Evolutionary conservation across 2,329 filamentous ascomycete genomes (phyloP).

Genomic region (Cercospora sp.): DNA sequence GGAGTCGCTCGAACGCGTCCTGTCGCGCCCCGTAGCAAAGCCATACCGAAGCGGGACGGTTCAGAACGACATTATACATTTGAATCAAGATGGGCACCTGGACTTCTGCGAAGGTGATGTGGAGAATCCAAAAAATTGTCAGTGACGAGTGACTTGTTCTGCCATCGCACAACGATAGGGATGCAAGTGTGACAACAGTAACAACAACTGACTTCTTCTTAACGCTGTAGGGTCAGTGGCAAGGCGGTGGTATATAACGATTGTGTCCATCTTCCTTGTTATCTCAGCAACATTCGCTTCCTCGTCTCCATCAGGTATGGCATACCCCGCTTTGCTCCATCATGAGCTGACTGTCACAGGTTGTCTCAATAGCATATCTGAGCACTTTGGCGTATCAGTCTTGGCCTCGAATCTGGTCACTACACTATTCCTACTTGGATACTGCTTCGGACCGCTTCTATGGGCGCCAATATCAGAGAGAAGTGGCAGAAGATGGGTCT

Average conservation of each 20-base stretch:
- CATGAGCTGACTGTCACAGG: slow-evolving; percentile 21
- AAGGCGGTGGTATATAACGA: slow-evolving; percentile 45
- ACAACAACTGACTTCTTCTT: not conserved
- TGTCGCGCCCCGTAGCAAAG: slow-evolving; percentile 56
- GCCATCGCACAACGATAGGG: not conserved
- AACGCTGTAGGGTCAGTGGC: slow-evolving; percentile 38
- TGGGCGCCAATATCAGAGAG: slow-evolving; percentile 69
- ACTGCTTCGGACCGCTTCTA: slow-evolving; percentile 61
- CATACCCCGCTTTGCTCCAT: no score
- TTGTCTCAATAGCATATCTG: slow-evolving; percentile 43
- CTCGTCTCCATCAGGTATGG: slow-evolving; percentile 40
- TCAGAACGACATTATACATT: slow-evolving; percentile 42
- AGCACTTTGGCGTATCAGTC: slow-evolving; percentile 50
- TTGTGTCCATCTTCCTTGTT: slow-evolving; percentile 48
- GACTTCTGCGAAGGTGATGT: slow-evolving; percentile 55
- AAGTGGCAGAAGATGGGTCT: slow-evolving; percentile 58
- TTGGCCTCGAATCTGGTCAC: slow-evolving; percentile 41
- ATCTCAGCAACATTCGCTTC: slow-evolving; percentile 59
- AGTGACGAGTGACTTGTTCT: not conserved
- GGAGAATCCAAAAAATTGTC: slow-evolving; percentile 52
- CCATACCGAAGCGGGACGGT: slow-evolving; percentile 52
- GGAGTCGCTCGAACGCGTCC: slow-evolving; percentile 45
- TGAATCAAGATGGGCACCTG: slow-evolving; percentile 55
- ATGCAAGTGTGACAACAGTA: not conserved
- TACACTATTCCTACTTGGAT: slow-evolving; percentile 42